Percentiles rank a stretch among this genome's conserved stretches.
phyloP scores from a whole-genome alignment of 768 basidiomycete genomes.

The Lactifluus volemus region DNA sequence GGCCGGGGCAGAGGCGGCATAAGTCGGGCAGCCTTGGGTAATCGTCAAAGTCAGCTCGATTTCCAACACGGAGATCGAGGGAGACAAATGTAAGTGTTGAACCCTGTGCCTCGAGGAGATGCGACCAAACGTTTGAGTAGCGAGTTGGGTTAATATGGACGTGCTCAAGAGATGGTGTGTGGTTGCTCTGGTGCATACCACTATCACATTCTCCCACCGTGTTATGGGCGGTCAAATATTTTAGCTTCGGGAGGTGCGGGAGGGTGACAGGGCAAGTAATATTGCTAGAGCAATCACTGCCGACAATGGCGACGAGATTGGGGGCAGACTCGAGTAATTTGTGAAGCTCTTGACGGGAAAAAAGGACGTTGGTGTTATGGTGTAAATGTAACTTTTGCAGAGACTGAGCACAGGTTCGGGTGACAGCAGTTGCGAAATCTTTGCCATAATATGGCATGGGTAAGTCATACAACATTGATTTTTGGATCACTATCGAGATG shows the following conservation, averaged over 20 bases:
- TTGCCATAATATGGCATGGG: constrained; percentile 10
- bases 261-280: constrained; percentile 9
- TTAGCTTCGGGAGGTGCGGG: constrained; percentile 12
- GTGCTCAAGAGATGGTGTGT: constrained; percentile 2
- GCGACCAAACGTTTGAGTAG: background rate
- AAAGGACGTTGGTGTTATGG: background rate
- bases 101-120: constrained; percentile 4
- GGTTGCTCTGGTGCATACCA: background rate
- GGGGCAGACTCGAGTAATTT: constrained; percentile 4
- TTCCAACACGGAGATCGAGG: background rate
- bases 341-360: constrained; percentile 2
- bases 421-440: constrained; percentile 1
- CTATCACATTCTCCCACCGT: background rate
- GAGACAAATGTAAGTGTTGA: constrained; percentile 3
- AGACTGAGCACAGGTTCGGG: background rate
- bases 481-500: constrained; percentile 5
- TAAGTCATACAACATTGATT: background rate
- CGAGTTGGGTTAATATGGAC: constrained; percentile 3
- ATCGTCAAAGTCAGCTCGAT: background rate
- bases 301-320: constrained; percentile 4
- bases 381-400: constrained; percentile 5
- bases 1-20: background rate
- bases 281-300: background rate
- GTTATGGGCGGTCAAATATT: background rate
- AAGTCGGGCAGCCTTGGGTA: background rate